Evolutionary conservation across 805 yeast genomes (phyloP).

Genomic region (Lipomyces yamadae): DNA sequence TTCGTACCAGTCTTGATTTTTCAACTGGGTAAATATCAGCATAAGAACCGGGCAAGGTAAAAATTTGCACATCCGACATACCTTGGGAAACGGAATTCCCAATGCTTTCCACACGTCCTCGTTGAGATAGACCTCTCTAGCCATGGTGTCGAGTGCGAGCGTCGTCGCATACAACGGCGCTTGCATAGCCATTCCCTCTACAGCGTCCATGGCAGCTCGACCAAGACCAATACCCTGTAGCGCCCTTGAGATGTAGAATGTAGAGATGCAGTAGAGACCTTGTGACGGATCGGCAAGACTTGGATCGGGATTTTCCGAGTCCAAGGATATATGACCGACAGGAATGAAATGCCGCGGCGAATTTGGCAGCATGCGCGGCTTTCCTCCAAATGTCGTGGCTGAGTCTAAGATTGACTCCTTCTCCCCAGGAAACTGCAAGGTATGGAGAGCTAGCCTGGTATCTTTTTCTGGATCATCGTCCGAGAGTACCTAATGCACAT

Average conservation of each 20-base stretch:
- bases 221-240: background rate
- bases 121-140: background rate
- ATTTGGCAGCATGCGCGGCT: background rate
- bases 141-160: background rate
- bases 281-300: conserved; percentile 1
- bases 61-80: background rate
- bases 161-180: background rate
- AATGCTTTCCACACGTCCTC: background rate
- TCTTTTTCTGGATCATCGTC: background rate
- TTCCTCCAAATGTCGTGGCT: background rate
- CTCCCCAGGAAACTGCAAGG: background rate
- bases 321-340: background rate
- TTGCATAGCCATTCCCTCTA: background rate
- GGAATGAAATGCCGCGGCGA: background rate
- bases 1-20: background rate
- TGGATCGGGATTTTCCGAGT: background rate
- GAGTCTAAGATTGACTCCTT: background rate
- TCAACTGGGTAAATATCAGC: background rate
- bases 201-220: conserved; percentile 1
- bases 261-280: background rate
- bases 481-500: background rate
- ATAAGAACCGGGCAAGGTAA: background rate
- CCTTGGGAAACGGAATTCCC: background rate
- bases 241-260: conserved; percentile 1
- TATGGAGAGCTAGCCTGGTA: background rate